phyloP scores from a whole-genome alignment of 352 stramenopile genomes.

The Aphanomyces euteiches region DNA sequence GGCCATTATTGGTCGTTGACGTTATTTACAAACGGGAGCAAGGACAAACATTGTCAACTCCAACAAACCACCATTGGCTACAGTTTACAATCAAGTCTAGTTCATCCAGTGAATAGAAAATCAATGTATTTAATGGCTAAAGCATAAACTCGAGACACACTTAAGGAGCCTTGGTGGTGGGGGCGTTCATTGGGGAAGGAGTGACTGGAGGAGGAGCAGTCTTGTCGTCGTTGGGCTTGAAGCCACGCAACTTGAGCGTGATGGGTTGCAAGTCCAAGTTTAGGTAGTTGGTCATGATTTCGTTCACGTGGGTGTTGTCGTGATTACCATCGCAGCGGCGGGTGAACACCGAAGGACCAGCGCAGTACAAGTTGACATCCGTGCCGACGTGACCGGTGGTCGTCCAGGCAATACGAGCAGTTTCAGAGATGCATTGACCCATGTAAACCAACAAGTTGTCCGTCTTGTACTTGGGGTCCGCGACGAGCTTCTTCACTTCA shows the following conservation, averaged over 20 bases:
- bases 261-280: conserved; percentile 57
- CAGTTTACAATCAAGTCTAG: neutral
- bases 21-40: no score
- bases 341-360: conserved; percentile 51
- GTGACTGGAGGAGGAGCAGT: neutral
- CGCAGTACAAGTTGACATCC: conserved; percentile 73
- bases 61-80: neutral
- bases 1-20: no score
- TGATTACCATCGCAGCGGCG: conserved; percentile 65
- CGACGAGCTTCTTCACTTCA: conserved; percentile 44
- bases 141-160: no score
- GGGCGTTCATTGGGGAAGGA: neutral
- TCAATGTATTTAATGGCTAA: no score
- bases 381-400: conserved; percentile 63
- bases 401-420: conserved; percentile 52
- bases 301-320: conserved; percentile 70
- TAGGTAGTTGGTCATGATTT: conserved; percentile 69
- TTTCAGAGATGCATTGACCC: conserved; percentile 49
- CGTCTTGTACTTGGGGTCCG: conserved; percentile 41
- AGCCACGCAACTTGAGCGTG: conserved; percentile 41
- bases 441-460: conserved; percentile 51
- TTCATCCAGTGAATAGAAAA: no score
- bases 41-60: no score
- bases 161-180: neutral
- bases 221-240: conserved; percentile 5